Percentiles rank a stretch among this genome's conserved stretches.
phyloP scores from a whole-genome alignment of 306 rosid genomes.

The Fagus crenata region DNA sequence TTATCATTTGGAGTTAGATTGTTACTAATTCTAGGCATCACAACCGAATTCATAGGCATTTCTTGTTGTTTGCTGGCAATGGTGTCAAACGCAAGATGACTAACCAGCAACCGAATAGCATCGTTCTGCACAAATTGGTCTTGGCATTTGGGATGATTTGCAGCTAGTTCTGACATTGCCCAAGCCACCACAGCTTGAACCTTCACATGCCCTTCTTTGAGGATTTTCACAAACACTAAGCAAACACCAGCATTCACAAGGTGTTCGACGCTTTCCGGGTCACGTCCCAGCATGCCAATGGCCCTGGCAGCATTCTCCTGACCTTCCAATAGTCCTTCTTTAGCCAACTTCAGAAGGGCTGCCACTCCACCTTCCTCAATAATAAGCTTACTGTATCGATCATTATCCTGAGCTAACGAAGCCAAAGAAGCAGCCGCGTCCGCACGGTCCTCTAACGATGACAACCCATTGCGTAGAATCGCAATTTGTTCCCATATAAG shows the following conservation, averaged over 20 bases:
- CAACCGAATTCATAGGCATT: conserved; percentile 53
- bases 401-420: conserved; percentile 72
- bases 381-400: conserved; percentile 61
- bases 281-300: conserved; percentile 66
- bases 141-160: conserved; percentile 69
- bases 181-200: conserved; percentile 67
- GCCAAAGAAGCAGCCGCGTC: conserved; percentile 77
- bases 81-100: conserved; percentile 77
- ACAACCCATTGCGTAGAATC: conserved; percentile 41
- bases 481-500: conserved; percentile 75
- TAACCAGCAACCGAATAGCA: conserved; percentile 61
- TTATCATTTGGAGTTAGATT: background rate
- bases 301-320: conserved; percentile 69
- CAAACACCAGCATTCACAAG: conserved; percentile 66
- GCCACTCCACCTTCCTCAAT: conserved; percentile 71
- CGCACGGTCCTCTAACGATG: conserved; percentile 50
- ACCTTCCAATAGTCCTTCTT: conserved; percentile 61
- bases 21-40: conserved; percentile 45
- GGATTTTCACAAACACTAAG: conserved; percentile 56
- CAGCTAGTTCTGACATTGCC: conserved; percentile 65
- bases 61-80: conserved; percentile 48
- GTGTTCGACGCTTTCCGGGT: conserved; percentile 67
- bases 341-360: conserved; percentile 52
- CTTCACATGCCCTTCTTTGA: conserved; percentile 76
- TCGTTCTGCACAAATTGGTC: conserved; percentile 75